These are phyloP conservation scores for Mallotus japonicus DNA, from an alignment of 441 rosid species.

Conservation along the genomic window DNA sequence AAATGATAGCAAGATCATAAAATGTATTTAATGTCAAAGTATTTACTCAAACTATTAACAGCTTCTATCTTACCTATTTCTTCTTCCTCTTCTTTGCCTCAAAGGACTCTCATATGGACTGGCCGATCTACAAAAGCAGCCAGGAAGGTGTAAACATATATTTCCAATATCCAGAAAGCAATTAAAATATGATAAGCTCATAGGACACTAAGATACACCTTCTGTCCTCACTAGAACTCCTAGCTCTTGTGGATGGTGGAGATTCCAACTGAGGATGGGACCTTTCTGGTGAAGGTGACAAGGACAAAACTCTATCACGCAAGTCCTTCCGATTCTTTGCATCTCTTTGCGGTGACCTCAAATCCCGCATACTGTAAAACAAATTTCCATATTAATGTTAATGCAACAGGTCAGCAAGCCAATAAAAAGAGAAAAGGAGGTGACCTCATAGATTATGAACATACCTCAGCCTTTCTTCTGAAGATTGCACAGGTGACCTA, in stretches of 20 bases:
- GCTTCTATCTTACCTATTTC: conserved; percentile 12
- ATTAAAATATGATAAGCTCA: neutral
- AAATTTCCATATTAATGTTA: neutral
- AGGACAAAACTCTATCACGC: conserved; percentile 16
- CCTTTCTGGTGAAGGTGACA: conserved; percentile 33
- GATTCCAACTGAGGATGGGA: conserved; percentile 32
- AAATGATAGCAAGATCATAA: neutral
- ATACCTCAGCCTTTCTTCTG: conserved; percentile 54
- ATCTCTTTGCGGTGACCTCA: conserved; percentile 28
- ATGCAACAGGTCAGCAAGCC: neutral
- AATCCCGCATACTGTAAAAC: conserved; percentile 25
- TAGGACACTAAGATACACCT: conserved; percentile 31
- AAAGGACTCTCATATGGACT: conserved; percentile 38
- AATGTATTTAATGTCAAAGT: too few species aligned
- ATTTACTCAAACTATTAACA: neutral
- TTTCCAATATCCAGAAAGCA: conserved; percentile 10
- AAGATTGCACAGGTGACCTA: conserved; percentile 42
- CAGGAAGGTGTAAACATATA: conserved; percentile 11
- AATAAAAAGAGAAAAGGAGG: neutral
- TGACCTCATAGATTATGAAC: neutral
- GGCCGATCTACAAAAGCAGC: conserved; percentile 23
- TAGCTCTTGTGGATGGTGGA: conserved; percentile 26
- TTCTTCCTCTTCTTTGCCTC: conserved; percentile 26
- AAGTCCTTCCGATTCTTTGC: conserved; percentile 27
- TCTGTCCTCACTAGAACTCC: conserved; percentile 30